These are phyloP conservation scores for Pseudocercospora eumusae DNA, from an alignment of 2,329 filamentous ascomycete species.

Conservation along the genomic window DNA sequence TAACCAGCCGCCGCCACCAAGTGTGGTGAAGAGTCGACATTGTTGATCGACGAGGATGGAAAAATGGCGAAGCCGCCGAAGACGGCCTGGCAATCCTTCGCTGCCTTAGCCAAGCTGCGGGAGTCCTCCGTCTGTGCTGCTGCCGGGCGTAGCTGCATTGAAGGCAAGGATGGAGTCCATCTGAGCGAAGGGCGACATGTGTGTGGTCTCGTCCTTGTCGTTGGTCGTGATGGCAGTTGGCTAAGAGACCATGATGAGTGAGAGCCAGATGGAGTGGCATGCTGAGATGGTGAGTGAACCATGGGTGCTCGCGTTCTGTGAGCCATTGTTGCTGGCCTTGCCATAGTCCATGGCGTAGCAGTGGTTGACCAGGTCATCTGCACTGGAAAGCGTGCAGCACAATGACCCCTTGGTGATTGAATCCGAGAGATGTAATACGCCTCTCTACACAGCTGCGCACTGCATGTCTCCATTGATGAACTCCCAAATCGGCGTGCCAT, in stretches of 20 bases:
- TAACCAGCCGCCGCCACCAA: not conserved
- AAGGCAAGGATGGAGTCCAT: conserved; percentile 17
- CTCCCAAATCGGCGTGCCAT: not conserved
- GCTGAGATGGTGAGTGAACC: conserved; percentile 7
- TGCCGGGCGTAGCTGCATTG: conserved; percentile 17
- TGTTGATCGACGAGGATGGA: conserved; percentile 7
- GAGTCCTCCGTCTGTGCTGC: conserved; percentile 16
- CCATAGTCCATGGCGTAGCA: conserved; percentile 22
- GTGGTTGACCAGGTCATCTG: conserved; percentile 18
- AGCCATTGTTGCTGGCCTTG: conserved; percentile 22
- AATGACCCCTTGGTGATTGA: not conserved
- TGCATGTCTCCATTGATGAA: not conserved
- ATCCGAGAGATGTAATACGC: not conserved
- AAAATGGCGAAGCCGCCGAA: not conserved
- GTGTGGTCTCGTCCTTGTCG: conserved; percentile 14
- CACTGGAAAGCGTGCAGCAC: not conserved
- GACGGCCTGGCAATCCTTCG: too few relatives aligned
- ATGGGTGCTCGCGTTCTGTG: conserved; percentile 22
- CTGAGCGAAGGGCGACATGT: conserved; percentile 18
- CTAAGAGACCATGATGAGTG: conserved; percentile 31
- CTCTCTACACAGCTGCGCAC: not conserved
- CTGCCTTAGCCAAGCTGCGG: not conserved
- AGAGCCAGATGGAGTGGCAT: not conserved
- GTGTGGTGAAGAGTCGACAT: conserved; percentile 4
- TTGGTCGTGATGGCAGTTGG: conserved; percentile 25